Percentiles rank a stretch among this genome's conserved stretches.
phyloP scores from a whole-genome alignment of 257 asterid genomes.

The Linaria vulgaris region DNA sequence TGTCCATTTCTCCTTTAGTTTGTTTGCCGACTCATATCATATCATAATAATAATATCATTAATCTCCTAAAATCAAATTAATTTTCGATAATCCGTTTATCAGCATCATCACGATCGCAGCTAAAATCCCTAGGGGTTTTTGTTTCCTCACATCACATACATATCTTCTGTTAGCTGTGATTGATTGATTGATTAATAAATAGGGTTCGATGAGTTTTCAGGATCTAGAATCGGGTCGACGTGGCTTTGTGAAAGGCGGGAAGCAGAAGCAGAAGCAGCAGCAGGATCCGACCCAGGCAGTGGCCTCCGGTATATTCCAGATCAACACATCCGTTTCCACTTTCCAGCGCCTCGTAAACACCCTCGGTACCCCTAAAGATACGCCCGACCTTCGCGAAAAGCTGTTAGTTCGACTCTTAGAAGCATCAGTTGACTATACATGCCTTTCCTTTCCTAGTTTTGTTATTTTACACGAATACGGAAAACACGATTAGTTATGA shows the following conservation, averaged over 20 bases:
- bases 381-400: conserved; percentile 94
- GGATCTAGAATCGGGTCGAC: conserved; percentile 71
- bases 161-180: no score
- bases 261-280: conserved; percentile 36
- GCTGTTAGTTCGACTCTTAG: conserved; percentile 50
- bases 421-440: neutral
- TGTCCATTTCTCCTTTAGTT: no score
- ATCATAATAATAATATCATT: no score
- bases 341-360: conserved; percentile 87
- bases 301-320: conserved; percentile 86
- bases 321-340: conserved; percentile 82
- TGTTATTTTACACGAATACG: conserved; percentile 13
- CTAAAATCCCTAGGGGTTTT: no score
- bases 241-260: conserved; percentile 56
- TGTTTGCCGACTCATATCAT: no score
- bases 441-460: neutral
- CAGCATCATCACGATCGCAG: no score
- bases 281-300: conserved; percentile 87
- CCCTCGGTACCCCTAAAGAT: conserved; percentile 93
- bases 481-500: neutral
- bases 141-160: no score
- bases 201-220: conserved; percentile 66
- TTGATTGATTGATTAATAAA: no score
- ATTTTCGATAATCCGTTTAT: no score
- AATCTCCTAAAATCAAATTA: no score